Evolutionary conservation across 331 rosid species (phyloP), one percentile per base, ranked within the genome.

Genomic region (Quercus tomentella): DNA sequence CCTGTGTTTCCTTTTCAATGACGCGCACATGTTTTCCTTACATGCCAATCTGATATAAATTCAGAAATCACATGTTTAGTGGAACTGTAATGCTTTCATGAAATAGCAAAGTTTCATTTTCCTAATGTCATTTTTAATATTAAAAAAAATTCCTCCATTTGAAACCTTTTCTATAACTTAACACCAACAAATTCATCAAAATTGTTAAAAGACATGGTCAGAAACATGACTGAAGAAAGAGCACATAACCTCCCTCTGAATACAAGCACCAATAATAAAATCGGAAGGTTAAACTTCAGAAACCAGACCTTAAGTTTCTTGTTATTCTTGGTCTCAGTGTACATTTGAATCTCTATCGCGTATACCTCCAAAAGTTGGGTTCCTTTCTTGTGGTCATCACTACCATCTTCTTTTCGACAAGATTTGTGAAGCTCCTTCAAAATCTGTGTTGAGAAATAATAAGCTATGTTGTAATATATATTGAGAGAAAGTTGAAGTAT

Each of bases 321-420:
- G 93, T 96, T 96, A 88, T 93, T 91, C 88, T 96, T 96, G 62
- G 98, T 96, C 88, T 93, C 99, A 1, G 99, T 93, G 87, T 91
- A 93, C 99, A 96, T 93, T 79, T 96, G 99, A 84, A 96, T 96
- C 83, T 96, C 98, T 58, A 96, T 87, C 23, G 99, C 98, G 78
- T 91, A 95, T 63, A 93, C 99, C 88, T 95, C 97, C 85, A 90
- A 81, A 78, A 93, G 99, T 80, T 95, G 97, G 70, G 92, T 95
- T 90, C 99, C 99, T 87, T 93, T 95, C 91, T 93, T 95, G 77
- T 96, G 99, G 86, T 96, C 99, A 89, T 96, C 99, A 14, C 96
- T 90, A 58, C 99, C 99, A 86, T 90, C 99, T 84, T 95, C 98
- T 75, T 87, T 88, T 91, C 93, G 98, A 79, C 98, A 95, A 57